phyloP scores from a whole-genome alignment of 441 rosid genomes.

The Pelargonium citronellum region DNA sequence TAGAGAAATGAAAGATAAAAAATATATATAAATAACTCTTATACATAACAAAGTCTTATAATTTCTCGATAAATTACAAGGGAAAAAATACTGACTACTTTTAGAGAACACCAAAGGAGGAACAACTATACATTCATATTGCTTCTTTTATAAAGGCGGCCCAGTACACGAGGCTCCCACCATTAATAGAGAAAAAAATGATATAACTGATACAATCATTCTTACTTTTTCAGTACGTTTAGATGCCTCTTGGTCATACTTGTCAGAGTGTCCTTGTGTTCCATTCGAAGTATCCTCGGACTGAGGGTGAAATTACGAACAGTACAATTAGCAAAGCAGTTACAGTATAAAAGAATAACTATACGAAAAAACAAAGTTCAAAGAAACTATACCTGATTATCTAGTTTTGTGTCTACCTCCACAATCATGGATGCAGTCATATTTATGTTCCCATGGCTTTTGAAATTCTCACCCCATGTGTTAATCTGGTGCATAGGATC shows the following conservation, averaged over 20 bases:
- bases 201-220: neutral
- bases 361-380: slow-evolving; percentile 13
- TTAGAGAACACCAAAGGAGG: too few species aligned
- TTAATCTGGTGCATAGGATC: slow-evolving; percentile 67
- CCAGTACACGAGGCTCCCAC: too few species aligned
- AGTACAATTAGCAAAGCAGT: slow-evolving; percentile 22
- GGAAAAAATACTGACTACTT: too few species aligned
- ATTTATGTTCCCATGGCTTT: slow-evolving; percentile 45
- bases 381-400: slow-evolving; percentile 47
- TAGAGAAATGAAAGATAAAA: too few species aligned
- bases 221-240: slow-evolving; percentile 69
- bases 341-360: slow-evolving; percentile 2
- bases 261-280: slow-evolving; percentile 46
- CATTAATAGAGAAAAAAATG: too few species aligned
- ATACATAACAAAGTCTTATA: too few species aligned
- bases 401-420: slow-evolving; percentile 46
- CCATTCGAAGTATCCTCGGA: slow-evolving; percentile 79
- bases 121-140: too few species aligned
- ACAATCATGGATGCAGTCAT: slow-evolving; percentile 44
- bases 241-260: slow-evolving; percentile 69
- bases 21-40: too few species aligned
- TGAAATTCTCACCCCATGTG: slow-evolving; percentile 81
- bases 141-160: too few species aligned
- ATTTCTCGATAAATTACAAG: too few species aligned
- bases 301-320: slow-evolving; percentile 35